Base-by-base conservation (phyloP, 2,329 filamentous ascomycete species). In the Aspergillus caelatus region DNA sequence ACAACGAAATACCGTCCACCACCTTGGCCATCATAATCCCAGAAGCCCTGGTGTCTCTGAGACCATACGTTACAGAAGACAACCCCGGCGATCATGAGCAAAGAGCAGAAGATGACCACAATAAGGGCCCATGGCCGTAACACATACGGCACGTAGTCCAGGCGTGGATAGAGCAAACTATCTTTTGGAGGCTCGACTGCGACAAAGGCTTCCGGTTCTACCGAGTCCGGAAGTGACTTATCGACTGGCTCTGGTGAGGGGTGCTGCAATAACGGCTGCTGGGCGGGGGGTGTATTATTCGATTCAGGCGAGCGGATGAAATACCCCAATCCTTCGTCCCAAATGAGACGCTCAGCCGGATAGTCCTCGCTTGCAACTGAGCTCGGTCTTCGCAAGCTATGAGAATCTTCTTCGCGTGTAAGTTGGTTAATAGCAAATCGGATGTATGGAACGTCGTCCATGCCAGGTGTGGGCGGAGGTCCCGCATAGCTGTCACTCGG, bases 391-490 rank as follows among this genome's bases (percentile, higher is more conserved):
- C 83, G 80, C 61, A 84, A 81, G 11, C 85, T 83, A 62, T 82
- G 79, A 7, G 88, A 83, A 64, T 91, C 88, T 62, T 89, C 89
- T 71, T 91, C 87, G 55, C 90, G 84, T 7, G 93, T 96, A 69
- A 98, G 82, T 66, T 94, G 92, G 67, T 96, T 91, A 66, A 98
- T 88, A 46, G 94, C 94, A 76, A 95, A 96, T 67, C 91, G 91
- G 67, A 97, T 92, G 77, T 94, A 96, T 0, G 93, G 93, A 10
- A 89, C 91, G 72, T 96, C 91, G 72, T 97, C 93, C 45, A 93
- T 82, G 11, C 90, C 92, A 0, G 93, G 93, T 0, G 92, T 94
- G 3, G 84, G 81, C 14, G 83, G 80, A 58, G 80, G 80, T 19
- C 76, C 68, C 50, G 70, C 67, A 68, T 75, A 71, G 48, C 62